A percentile compares a stretch with the other conserved stretches of the same genome.
These are phyloP conservation scores for Myxozyma monticola DNA, from an alignment of 805 yeast genomes.

Conservation along the genomic window DNA sequence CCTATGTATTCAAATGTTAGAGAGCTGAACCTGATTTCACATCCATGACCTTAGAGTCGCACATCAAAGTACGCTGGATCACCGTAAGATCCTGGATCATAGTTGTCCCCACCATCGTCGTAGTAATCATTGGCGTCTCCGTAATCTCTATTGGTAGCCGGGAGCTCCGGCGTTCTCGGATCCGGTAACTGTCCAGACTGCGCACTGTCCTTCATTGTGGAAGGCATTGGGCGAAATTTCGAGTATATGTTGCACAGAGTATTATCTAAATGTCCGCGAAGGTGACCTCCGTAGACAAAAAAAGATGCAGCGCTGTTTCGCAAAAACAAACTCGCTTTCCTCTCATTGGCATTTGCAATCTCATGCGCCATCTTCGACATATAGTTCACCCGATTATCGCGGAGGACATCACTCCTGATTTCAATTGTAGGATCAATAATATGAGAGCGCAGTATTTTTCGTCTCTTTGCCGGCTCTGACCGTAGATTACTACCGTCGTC, in stretches of 20 bases:
- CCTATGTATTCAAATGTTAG: neutral
- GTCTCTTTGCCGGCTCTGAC: neutral
- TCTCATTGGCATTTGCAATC: neutral
- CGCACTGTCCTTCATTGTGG: too few relatives aligned
- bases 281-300: constrained; percentile 10
- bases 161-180: too few relatives aligned
- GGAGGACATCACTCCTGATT: constrained; percentile 1
- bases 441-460: neutral
- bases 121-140: too few relatives aligned
- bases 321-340: neutral
- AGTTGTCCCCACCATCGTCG: too few relatives aligned
- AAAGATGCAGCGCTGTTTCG: constrained; percentile 1
- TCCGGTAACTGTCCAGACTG: too few relatives aligned
- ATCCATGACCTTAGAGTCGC: too few relatives aligned
- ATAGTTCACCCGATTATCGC: constrained; percentile 10
- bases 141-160: too few relatives aligned
- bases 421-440: constrained; percentile 6
- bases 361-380: constrained; percentile 6
- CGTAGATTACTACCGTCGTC: neutral
- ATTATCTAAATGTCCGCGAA: neutral
- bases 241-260: neutral
- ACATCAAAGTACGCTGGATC: too few relatives aligned
- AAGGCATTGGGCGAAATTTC: too few relatives aligned
- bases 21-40: too few relatives aligned
- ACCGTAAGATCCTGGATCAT: too few relatives aligned